These are phyloP conservation scores for Aspergillus cejpii DNA, from an alignment of 2,329 filamentous ascomycete species.

Conservation along the genomic window DNA sequence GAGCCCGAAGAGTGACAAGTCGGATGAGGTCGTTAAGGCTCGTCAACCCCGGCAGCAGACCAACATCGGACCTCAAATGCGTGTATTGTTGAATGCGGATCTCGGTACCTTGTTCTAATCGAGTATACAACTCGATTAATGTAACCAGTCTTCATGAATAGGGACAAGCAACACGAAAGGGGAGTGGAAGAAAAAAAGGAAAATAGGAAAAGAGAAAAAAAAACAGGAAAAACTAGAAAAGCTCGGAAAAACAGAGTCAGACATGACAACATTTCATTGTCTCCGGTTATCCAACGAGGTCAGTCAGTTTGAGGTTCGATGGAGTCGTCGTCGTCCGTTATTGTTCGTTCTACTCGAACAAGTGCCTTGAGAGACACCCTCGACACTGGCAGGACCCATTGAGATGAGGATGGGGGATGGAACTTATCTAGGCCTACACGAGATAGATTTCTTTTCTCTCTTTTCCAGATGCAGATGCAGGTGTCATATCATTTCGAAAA, in stretches of 20 bases:
- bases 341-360: too few species aligned
- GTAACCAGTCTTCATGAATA: background rate
- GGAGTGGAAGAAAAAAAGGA: background rate
- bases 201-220: background rate
- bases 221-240: background rate
- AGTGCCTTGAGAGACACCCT: too few species aligned
- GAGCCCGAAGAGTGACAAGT: background rate
- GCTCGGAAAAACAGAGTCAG: too few species aligned
- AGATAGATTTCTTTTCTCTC: background rate
- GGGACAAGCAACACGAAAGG: too few species aligned
- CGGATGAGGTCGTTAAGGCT: background rate
- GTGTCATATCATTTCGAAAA: background rate
- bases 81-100: slow-evolving; percentile 19
- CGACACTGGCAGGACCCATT: too few species aligned
- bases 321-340: too few species aligned
- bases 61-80: slow-evolving; percentile 1
- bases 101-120: slow-evolving; percentile 26
- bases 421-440: background rate
- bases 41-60: background rate
- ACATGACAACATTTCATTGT: too few species aligned
- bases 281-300: too few species aligned
- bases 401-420: background rate
- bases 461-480: background rate
- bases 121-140: background rate
- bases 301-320: too few species aligned